Evolutionary conservation across 345 rosid genomes (phyloP), one percentile per base, ranked within the genome.

Genomic region (Combretum micranthum): DNA sequence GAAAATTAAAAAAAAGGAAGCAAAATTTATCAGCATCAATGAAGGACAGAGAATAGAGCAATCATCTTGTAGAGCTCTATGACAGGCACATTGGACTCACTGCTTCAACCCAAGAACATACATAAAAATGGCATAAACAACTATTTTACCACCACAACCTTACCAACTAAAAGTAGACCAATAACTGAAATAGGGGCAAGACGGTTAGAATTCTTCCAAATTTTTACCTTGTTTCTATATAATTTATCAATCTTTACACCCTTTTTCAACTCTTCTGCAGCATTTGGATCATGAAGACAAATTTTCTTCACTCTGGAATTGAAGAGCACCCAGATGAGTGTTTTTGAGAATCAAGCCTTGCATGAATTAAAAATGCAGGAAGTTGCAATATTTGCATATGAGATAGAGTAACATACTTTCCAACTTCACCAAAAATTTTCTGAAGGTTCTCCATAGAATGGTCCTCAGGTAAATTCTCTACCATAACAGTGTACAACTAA

Each of bases 401-500:
- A 52, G 67, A 22, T 21, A 68, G 46, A 21, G 39, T 51, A 42
- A 55, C 75, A 39, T 83, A 92, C 98, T 69, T 82, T 78, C 98
- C 98, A 52, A 80, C 93, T 72, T 71, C 82, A 21, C 81, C 74
- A 73, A 86, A 92, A 51, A 86, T 75, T 69, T 66, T 75, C 54
- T 61, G 63, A 49, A 92, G 75, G 67, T 84, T 88, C 73, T 77
- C 81, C 48, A 70, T 73, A 12, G 97, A 86, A 74, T 84, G 93
- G 79, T 88, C 91, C 61, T 74, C 85, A 15, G 98, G 98, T 70
- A 92, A 76, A 64, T 92, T 92, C 76, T 92, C 98, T 61, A 84
- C 91, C 83, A 92, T 71, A 69, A 88, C 98, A 71, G 94, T 84
- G 75, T 61, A 79, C 46, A 77, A 70, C 98, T 92, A 71, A 56